These are phyloP conservation scores for Fusarium nygamai DNA, from an alignment of 2,329 filamentous ascomycete genomes.

Conservation along the genomic window DNA sequence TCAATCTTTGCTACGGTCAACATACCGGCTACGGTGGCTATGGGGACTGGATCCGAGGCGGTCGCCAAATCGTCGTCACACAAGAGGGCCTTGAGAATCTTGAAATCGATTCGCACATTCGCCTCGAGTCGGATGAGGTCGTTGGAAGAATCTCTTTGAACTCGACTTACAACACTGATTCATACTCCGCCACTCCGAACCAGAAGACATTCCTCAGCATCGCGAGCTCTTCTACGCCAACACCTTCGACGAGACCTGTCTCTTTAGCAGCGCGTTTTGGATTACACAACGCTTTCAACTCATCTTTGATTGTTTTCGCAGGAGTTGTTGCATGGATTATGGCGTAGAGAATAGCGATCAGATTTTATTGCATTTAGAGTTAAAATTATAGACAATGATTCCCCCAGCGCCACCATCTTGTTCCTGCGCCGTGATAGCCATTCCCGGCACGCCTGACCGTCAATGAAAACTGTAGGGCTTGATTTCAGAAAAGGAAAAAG, in stretches of 20 bases:
- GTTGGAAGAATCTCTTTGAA: conserved; percentile 66
- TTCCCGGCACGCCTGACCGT: accelerated
- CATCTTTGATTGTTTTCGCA: not conserved
- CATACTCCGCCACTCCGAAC: conserved; percentile 58
- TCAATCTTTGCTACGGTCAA: conserved; percentile 68
- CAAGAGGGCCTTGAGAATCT: conserved; percentile 51
- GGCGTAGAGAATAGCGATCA: not conserved
- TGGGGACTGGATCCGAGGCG: conserved; percentile 70
- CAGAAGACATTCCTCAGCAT: conserved; percentile 42
- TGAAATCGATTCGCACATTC: conserved; percentile 67
- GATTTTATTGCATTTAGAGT: not conserved
- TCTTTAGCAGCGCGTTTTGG: not conserved
- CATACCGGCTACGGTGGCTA: conserved; percentile 78
- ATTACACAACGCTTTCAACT: not conserved
- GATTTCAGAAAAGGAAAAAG: accelerated
- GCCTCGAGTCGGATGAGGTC: conserved; percentile 64
- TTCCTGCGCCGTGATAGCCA: accelerated
- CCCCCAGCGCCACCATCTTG: not conserved
- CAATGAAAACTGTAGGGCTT: too few relatives aligned
- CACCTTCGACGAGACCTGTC: not conserved
- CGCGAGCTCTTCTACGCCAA: not conserved
- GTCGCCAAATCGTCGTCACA: conserved; percentile 64
- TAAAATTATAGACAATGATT: not conserved
- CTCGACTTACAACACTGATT: conserved; percentile 66
- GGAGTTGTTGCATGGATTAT: not conserved